phyloP scores from a whole-genome alignment of 1,284 basidiomycete genomes.

The Cutaneotrichosporon cyanovorans region DNA sequence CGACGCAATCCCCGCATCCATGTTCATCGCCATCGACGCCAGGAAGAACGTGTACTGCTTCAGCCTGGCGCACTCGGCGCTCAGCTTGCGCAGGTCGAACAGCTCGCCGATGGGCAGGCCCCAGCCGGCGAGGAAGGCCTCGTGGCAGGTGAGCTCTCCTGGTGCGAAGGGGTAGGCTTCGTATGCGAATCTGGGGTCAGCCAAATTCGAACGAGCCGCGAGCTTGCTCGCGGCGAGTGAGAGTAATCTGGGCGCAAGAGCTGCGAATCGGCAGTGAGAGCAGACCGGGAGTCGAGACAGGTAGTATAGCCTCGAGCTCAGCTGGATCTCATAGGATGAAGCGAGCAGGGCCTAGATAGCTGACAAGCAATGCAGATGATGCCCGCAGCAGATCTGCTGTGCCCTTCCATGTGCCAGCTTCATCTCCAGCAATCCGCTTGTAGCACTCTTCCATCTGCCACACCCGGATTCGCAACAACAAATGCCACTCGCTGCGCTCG shows the following conservation, averaged over 20 bases:
- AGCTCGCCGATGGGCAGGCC: slow-evolving; percentile 46
- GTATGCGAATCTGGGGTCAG: slow-evolving; percentile 23
- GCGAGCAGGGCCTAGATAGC: too few relatives aligned
- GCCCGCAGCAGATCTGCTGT: too few relatives aligned
- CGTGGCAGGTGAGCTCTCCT: slow-evolving; percentile 16
- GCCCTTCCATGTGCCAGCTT: too few relatives aligned
- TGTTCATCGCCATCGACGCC: slow-evolving; percentile 40
- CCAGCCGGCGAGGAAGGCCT: slow-evolving; percentile 37
- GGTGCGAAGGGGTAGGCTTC: slow-evolving; percentile 24
- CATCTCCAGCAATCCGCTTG: too few relatives aligned
- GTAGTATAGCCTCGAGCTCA: too few relatives aligned
- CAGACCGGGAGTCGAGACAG: background rate
- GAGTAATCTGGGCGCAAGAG: background rate
- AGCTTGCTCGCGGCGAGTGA: background rate
- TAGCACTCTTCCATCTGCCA: too few relatives aligned
- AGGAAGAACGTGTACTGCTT: slow-evolving; percentile 47
- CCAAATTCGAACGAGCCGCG: too few relatives aligned
- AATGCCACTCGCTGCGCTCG: background rate
- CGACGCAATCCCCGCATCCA: slow-evolving; percentile 46
- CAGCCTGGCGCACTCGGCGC: slow-evolving; percentile 30
- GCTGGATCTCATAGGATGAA: too few relatives aligned
- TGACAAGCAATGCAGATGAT: too few relatives aligned
- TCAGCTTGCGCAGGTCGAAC: slow-evolving; percentile 45
- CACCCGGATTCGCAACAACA: too few relatives aligned
- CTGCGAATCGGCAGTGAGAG: background rate